A percentile compares a stretch with the other conserved stretches of the same genome.
These are phyloP conservation scores for Rhizodiscina lignyota DNA, from an alignment of 495 filamentous ascomycete genomes.

Conservation along the genomic window DNA sequence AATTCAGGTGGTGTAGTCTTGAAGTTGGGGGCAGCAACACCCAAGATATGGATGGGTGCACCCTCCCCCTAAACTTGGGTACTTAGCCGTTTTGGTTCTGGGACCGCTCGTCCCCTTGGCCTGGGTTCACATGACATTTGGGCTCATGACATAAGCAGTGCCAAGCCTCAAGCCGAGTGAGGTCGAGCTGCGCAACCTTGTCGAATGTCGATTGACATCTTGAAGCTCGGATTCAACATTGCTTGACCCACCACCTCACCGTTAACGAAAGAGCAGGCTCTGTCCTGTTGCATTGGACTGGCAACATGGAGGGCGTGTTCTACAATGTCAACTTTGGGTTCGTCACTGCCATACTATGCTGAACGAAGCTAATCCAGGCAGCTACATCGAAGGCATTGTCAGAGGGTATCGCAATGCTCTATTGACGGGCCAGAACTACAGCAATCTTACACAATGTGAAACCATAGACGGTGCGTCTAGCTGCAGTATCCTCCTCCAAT, in stretches of 20 bases:
- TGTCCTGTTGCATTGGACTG: background rate
- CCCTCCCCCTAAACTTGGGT: no score
- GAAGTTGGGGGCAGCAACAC: no score
- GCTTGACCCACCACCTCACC: background rate
- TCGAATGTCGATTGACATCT: background rate
- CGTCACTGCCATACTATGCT: constrained; percentile 9
- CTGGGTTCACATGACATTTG: no score
- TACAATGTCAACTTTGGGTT: constrained; percentile 95
- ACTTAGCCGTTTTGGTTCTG: no score
- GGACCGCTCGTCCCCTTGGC: no score
- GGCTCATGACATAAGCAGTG: no score
- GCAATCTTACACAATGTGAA: constrained; percentile 95
- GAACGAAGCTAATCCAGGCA: constrained; percentile 18
- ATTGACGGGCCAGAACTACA: constrained; percentile 80
- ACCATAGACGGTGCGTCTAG: constrained; percentile 76
- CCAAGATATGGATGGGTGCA: no score
- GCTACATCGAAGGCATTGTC: constrained; percentile 92
- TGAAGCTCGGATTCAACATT: background rate
- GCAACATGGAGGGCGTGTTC: constrained; percentile 85
- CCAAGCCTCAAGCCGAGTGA: no score
- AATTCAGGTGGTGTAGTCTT: no score
- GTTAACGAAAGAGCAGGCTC: background rate
- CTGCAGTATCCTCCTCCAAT: background rate
- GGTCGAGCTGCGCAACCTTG: no score
- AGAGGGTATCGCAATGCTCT: constrained; percentile 92